Evolutionary conservation across 2,329 filamentous ascomycete species (phyloP).

Genomic region (Fusarium sulawesiense): DNA sequence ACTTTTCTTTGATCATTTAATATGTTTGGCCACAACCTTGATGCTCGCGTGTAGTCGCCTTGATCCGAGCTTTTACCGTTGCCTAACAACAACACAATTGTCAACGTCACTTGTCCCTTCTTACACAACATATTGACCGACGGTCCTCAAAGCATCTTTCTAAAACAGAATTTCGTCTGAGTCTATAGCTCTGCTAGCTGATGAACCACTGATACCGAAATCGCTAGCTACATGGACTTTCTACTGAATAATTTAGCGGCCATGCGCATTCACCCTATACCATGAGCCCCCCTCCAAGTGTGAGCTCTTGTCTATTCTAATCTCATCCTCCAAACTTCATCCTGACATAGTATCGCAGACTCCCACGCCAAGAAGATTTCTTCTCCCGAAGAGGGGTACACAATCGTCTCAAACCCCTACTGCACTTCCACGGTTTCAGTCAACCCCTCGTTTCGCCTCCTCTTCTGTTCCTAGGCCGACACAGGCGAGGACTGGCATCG

Average conservation of each 20-base stretch:
- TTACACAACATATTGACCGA: background rate
- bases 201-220: background rate
- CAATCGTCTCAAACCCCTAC: constrained; percentile 50
- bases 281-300: constrained; percentile 47
- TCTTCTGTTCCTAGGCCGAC: constrained; percentile 48
- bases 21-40: background rate
- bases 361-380: constrained; percentile 54
- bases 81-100: background rate
- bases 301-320: constrained; percentile 20
- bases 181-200: background rate
- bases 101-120: constrained; percentile 20
- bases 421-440: constrained; percentile 50
- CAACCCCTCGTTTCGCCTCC: constrained; percentile 54
- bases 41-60: background rate
- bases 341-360: constrained; percentile 47
- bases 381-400: constrained; percentile 51
- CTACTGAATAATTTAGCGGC: constrained; percentile 1
- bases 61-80: constrained; percentile 35
- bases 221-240: constrained; percentile 4
- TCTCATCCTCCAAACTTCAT: background rate
- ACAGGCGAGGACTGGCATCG: constrained; percentile 41
- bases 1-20: background rate
- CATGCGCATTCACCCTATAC: constrained; percentile 34
- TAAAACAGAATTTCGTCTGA: background rate
- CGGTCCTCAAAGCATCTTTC: background rate